phyloP scores from a whole-genome alignment of 257 asterid species.

The Verbena officinalis region DNA sequence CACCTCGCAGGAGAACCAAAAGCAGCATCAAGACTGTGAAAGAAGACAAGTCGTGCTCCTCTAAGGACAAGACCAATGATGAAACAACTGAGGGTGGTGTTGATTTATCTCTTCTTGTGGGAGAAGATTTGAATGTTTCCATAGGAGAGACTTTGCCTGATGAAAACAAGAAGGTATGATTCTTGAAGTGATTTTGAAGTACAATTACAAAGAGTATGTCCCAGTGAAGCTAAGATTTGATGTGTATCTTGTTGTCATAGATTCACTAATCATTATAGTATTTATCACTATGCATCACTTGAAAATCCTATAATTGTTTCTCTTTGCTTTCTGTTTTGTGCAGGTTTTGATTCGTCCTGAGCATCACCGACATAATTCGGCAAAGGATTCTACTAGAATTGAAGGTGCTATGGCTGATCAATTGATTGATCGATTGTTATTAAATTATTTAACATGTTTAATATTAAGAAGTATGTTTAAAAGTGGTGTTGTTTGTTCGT shows the following conservation, averaged over 20 bases:
- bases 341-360: slow-evolving; percentile 49
- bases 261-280: neutral
- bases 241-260: neutral
- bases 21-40: slow-evolving; percentile 52
- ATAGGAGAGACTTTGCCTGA: slow-evolving; percentile 39
- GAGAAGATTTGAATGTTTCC: slow-evolving; percentile 45
- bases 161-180: slow-evolving; percentile 55
- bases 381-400: slow-evolving; percentile 34
- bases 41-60: slow-evolving; percentile 44
- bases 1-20: slow-evolving; percentile 81
- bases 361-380: slow-evolving; percentile 40
- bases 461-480: slow-evolving; percentile 1
- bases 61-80: slow-evolving; percentile 40
- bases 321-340: slow-evolving; percentile 33
- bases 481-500: neutral
- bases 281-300: neutral
- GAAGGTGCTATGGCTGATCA: slow-evolving; percentile 57
- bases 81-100: slow-evolving; percentile 35
- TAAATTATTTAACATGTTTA: slow-evolving; percentile 13
- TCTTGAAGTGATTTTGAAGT: slow-evolving; percentile 1
- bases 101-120: slow-evolving; percentile 36
- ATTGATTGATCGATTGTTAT: neutral
- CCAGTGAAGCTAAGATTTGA: neutral
- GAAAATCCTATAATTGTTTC: neutral
- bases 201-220: neutral